phyloP scores from a whole-genome alignment of 2,329 filamentous ascomycete genomes.

The Talaromyces piceae region DNA sequence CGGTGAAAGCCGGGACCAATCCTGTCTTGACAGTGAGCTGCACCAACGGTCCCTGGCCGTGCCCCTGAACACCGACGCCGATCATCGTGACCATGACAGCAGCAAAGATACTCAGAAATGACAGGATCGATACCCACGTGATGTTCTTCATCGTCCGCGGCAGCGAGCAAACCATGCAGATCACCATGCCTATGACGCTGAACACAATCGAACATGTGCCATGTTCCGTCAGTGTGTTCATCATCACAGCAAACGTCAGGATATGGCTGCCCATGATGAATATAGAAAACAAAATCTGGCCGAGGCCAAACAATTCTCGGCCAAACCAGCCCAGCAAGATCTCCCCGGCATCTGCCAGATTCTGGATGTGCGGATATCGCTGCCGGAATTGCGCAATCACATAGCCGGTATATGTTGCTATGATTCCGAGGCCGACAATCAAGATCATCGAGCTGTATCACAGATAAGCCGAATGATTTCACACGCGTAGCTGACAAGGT shows the following conservation, averaged over 20 bases:
- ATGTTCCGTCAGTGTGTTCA: constrained; percentile 57
- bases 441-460: constrained; percentile 42
- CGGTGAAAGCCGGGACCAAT: constrained; percentile 46
- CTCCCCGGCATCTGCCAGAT: constrained; percentile 60
- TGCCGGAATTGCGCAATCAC: constrained; percentile 53
- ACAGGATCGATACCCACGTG: constrained; percentile 53
- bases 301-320: constrained; percentile 55
- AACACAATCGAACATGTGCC: constrained; percentile 58
- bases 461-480: background rate
- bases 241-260: constrained; percentile 61
- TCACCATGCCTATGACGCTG: constrained; percentile 49
- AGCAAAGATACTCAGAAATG: constrained; percentile 55
- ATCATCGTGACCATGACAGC: constrained; percentile 64
- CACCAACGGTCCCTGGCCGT: constrained; percentile 18
- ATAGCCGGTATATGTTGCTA: constrained; percentile 53
- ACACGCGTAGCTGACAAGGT: background rate
- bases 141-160: constrained; percentile 57
- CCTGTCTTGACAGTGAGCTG: constrained; percentile 27
- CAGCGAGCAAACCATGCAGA: constrained; percentile 54
- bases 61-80: constrained; percentile 48
- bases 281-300: constrained; percentile 56
- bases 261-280: constrained; percentile 67
- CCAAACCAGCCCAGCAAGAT: constrained; percentile 55
- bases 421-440: constrained; percentile 47
- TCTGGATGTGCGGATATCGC: constrained; percentile 52